These are phyloP conservation scores for Carnegiea gigantea DNA, from an alignment of 179 eudicot genomes.

Conservation along the genomic window DNA sequence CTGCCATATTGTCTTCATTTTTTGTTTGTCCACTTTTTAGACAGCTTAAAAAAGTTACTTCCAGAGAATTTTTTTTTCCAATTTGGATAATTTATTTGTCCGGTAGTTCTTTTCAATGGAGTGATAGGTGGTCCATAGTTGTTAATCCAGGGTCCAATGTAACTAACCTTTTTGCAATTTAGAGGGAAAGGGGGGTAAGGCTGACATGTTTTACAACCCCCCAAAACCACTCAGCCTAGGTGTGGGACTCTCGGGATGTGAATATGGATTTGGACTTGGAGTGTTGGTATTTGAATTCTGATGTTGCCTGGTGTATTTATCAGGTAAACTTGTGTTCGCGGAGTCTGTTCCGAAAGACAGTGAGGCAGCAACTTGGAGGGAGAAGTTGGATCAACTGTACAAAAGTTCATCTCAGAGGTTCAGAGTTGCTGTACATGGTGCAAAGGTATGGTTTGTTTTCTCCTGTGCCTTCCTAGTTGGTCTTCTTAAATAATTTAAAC, in stretches of 20 bases:
- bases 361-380: slow-evolving; percentile 97
- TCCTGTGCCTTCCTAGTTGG: not conserved
- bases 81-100: not conserved
- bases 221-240: not conserved
- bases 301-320: slow-evolving; percentile 23
- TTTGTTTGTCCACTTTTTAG: not conserved
- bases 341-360: slow-evolving; percentile 86
- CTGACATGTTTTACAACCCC: not conserved
- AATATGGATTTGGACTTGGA: too few species aligned
- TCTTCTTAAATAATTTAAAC: slow-evolving; percentile 11
- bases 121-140: too few species aligned
- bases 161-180: too few species aligned
- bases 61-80: too few species aligned
- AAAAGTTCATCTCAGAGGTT: slow-evolving; percentile 98
- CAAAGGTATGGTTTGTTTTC: slow-evolving; percentile 64
- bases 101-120: not conserved
- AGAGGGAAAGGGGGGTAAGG: not conserved
- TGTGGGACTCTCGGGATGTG: not conserved
- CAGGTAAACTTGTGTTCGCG: slow-evolving; percentile 97
- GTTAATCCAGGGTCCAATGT: too few species aligned
- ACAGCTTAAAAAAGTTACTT: not conserved
- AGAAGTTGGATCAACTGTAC: slow-evolving; percentile 94
- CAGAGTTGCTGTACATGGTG: slow-evolving; percentile 98
- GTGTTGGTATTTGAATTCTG: slow-evolving; percentile 14
- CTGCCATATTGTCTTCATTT: not conserved